Evolutionary conservation across 331 rosid species (phyloP).

Genomic region (Malus hybrid): DNA sequence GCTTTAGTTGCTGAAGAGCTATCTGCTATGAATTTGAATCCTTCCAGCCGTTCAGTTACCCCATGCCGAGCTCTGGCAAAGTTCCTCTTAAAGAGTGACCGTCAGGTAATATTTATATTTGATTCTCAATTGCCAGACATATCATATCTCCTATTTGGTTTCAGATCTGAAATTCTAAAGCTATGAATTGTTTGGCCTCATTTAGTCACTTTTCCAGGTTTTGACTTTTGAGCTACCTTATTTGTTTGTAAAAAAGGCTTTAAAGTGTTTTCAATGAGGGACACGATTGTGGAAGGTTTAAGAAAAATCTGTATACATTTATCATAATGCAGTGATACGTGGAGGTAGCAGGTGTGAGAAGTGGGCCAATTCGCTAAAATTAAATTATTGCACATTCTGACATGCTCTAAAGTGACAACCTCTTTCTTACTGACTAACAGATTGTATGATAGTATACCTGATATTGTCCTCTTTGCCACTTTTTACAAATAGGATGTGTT

Average conservation of each 20-base stretch:
- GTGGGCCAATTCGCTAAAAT: background rate
- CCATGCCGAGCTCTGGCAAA: slow-evolving; percentile 85
- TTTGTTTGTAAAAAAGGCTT: background rate
- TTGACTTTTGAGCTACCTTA: background rate
- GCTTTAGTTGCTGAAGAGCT: slow-evolving; percentile 80
- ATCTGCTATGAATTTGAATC: slow-evolving; percentile 42
- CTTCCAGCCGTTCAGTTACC: slow-evolving; percentile 47
- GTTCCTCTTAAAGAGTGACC: slow-evolving; percentile 71
- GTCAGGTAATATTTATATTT: slow-evolving; percentile 48
- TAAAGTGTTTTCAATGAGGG: background rate
- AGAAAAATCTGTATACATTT: background rate
- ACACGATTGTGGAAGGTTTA: background rate
- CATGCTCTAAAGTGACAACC: background rate
- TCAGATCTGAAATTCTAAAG: background rate
- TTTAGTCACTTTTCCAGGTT: background rate
- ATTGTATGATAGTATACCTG: background rate
- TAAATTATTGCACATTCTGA: background rate
- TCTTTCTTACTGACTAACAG: background rate
- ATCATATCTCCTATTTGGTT: background rate
- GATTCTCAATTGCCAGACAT: background rate
- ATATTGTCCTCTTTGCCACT: background rate
- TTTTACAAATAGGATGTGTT: slow-evolving; percentile 58
- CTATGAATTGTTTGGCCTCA: background rate
- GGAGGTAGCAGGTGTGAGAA: background rate
- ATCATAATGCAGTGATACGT: background rate